phyloP scores from a whole-genome alignment of 2,329 filamentous ascomycete species.

The Aulographum hederae region DNA sequence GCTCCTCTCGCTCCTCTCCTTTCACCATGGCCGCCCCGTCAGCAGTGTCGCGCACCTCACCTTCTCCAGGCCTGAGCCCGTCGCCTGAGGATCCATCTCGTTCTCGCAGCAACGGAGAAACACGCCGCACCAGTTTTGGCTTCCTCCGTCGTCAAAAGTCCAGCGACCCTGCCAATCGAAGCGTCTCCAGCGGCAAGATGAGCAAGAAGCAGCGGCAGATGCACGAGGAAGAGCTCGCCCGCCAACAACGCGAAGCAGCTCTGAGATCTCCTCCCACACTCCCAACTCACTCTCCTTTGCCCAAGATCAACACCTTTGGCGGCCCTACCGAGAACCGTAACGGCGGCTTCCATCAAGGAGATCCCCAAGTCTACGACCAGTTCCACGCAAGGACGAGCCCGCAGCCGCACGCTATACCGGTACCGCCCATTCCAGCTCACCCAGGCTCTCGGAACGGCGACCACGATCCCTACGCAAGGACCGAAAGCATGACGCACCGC shows the following conservation, averaged over 20 bases:
- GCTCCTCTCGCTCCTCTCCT: too few relatives aligned
- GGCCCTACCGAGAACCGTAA: constrained; percentile 31
- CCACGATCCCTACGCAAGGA: constrained; percentile 63
- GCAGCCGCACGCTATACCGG: constrained; percentile 17
- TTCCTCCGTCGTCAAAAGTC: constrained; percentile 19
- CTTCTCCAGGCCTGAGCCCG: too few relatives aligned
- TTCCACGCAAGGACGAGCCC: constrained; percentile 5
- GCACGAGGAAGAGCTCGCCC: constrained; percentile 31
- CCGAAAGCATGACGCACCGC: constrained; percentile 92
- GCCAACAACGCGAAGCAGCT: constrained; percentile 36
- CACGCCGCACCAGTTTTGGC: constrained; percentile 15
- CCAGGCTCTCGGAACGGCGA: constrained; percentile 26
- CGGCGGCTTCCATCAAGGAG: constrained; percentile 13
- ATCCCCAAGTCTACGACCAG: constrained; percentile 28
- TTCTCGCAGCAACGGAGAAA: too few relatives aligned
- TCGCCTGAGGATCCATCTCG: too few relatives aligned
- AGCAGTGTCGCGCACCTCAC: too few relatives aligned
- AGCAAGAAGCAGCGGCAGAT: constrained; percentile 39
- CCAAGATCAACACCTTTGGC: constrained; percentile 38
- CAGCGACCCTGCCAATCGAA: constrained; percentile 10
- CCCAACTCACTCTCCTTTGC: constrained; percentile 27
- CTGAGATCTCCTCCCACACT: constrained; percentile 42
- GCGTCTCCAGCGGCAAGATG: constrained; percentile 18
- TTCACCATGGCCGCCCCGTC: too few relatives aligned
- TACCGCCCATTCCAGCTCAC: constrained; percentile 36